Conservation (phyloP, 2,329 filamentous ascomycete species). For the Calonectria leucothoes region DNA sequence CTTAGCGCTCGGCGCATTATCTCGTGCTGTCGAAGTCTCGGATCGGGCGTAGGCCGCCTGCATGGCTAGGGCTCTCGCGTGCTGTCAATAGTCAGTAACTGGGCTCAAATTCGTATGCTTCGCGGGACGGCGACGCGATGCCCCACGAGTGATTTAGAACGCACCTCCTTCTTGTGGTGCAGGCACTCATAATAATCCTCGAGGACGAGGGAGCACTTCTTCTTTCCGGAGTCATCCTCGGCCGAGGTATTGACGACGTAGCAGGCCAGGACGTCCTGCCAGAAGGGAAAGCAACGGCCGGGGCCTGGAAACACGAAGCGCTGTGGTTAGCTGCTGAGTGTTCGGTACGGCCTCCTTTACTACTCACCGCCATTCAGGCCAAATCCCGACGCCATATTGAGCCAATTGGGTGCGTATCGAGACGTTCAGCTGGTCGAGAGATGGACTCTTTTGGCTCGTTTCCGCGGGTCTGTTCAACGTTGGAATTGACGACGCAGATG, state of each 20-base stretch:
- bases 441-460: constrained; percentile 31
- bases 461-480: constrained; percentile 38
- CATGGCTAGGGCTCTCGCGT: constrained; percentile 80
- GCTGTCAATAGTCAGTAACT: constrained; percentile 61
- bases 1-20: constrained; percentile 83
- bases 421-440: constrained; percentile 37
- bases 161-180: constrained; percentile 98
- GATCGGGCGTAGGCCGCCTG: constrained; percentile 88
- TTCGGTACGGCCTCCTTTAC: background rate
- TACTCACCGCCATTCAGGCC: constrained; percentile 82
- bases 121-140: background rate
- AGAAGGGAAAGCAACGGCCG: constrained; percentile 96
- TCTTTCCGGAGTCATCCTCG: constrained; percentile 83
- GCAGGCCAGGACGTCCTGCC: constrained; percentile 98
- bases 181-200: constrained; percentile 99
- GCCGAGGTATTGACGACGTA: constrained; percentile 93
- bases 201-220: constrained; percentile 85
- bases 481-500: constrained; percentile 37
- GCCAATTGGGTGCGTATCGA: constrained; percentile 45
- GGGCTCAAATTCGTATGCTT: background rate
- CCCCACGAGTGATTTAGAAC: constrained; percentile 42
- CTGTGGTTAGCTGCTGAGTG: constrained; percentile 36
- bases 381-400: constrained; percentile 82
- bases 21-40: constrained; percentile 78
- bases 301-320: constrained; percentile 57